Percentiles rank a stretch among this genome's conserved stretches.
phyloP scores from a whole-genome alignment of 805 yeast species.

The Candida odintsovae region DNA sequence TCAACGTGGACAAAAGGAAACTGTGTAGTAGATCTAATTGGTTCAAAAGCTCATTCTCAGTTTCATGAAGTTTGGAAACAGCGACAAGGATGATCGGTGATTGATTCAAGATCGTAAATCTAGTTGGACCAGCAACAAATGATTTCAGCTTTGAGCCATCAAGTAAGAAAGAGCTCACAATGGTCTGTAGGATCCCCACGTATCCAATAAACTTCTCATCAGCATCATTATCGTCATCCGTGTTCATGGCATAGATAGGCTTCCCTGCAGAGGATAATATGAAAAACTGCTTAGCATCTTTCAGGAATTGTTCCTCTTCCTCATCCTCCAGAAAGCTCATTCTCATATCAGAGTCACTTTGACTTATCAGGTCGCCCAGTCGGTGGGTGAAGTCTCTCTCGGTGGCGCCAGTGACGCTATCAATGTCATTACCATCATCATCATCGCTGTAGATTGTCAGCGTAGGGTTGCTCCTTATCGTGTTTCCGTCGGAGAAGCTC shows the following conservation, averaged over 20 bases:
- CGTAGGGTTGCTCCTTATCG: constrained; percentile 24
- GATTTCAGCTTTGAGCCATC: constrained; percentile 34
- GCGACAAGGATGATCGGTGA: constrained; percentile 74
- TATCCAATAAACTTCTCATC: constrained; percentile 59
- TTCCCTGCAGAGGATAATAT: constrained; percentile 82
- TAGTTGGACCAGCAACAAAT: constrained; percentile 45
- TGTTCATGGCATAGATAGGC: constrained; percentile 65
- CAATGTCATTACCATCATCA: constrained; percentile 10
- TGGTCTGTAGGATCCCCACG: constrained; percentile 77
- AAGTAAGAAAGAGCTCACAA: constrained; percentile 61
- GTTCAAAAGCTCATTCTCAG: constrained; percentile 42
- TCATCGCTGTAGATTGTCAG: constrained; percentile 24
- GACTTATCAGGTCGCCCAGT: constrained; percentile 22
- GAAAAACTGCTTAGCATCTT: constrained; percentile 57
- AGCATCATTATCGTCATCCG: constrained; percentile 47
- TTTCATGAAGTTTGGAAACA: constrained; percentile 51
- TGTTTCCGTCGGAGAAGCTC: constrained; percentile 12
- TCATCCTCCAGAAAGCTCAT: constrained; percentile 9
- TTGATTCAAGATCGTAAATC: constrained; percentile 55
- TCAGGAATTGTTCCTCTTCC: constrained; percentile 7
- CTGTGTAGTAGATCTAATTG: constrained; percentile 73
- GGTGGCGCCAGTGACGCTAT: constrained; percentile 1
- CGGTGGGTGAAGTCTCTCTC: constrained; percentile 12
- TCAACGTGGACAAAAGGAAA: constrained; percentile 73
- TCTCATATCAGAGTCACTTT: constrained; percentile 14